These are phyloP conservation scores for Arthrobotrys musiformis DNA, from an alignment of 2,329 filamentous ascomycete species.

Conservation along the genomic window DNA sequence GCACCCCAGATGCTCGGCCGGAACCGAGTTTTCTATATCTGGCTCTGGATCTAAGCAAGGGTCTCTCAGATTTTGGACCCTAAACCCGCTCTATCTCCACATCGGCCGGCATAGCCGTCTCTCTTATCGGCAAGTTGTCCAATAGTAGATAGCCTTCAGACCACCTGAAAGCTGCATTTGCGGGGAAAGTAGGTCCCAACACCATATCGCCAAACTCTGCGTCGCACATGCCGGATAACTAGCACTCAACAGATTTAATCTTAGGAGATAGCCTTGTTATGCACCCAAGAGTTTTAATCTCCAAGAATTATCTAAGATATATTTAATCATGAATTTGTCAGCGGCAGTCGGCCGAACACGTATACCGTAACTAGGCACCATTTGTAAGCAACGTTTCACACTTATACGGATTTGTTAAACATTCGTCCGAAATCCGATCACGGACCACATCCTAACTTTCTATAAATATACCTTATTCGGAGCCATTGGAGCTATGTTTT, in stretches of 20 bases:
- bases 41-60: not conserved
- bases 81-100: constrained; percentile 16
- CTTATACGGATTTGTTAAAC: not conserved
- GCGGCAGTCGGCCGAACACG: constrained; percentile 18
- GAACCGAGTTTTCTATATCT: not conserved
- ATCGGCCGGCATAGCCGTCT: not conserved
- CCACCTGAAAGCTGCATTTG: not conserved
- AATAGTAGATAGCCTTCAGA: not conserved
- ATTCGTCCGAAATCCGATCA: constrained; percentile 18
- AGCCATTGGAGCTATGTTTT: not conserved
- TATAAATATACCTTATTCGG: not conserved
- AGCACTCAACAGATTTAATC: not conserved
- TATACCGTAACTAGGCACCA: not conserved
- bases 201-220: not conserved
- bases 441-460: not conserved
- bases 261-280: not conserved
- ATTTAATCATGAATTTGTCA: constrained; percentile 30
- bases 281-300: not conserved
- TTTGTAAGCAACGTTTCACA: constrained; percentile 33
- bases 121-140: not conserved
- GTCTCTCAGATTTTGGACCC: not conserved
- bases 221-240: no score
- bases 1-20: not conserved
- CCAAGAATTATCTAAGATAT: not conserved
- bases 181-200: constrained; percentile 9